Base-by-base conservation (phyloP, 129 eudicot species). In the Tagetes erecta region DNA sequence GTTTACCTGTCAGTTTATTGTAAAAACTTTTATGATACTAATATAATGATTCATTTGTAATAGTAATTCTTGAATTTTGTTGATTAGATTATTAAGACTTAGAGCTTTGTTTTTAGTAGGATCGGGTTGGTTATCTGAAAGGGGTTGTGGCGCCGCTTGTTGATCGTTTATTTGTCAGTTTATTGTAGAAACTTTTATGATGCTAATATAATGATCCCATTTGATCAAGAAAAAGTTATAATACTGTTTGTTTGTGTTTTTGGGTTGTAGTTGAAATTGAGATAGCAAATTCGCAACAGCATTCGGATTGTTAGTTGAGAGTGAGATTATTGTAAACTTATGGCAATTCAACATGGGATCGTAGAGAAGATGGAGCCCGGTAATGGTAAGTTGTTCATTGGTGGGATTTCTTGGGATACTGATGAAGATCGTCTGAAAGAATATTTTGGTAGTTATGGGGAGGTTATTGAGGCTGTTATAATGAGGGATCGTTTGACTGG, bases 391-490 rank as follows among this genome's bases (percentile, higher is more conserved):
- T 83, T 91, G 8, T 91, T 91, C 72, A 80, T 91, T 5, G 97
- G 97, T 82, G 97, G 97, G 82, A 91, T 91, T 72, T 91, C 97
- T 2, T 87, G 97, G 94, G 97, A 91, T 83, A 91, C 97, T 1
- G 91, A 88, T 83, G 97, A 91, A 72, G 91, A 86, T 68, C 88
- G 92, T 20, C 75, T 91, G 49, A 91, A 79, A 69, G 87, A 86
- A 64, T 88, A 91, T 81, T 91, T 91, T 81, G 71, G 89, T 78
- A 44, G 75, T 51, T 88, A 86, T 63, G 97, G 95, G 7, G 92
- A 91, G 56, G 89, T 91, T 55, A 74, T 78, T 62, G 97, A 91
- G 78, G 87, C 92, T 3, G 95, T 86, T 78, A 91, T 91, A 72
- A 91, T 91, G 97, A 84, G 95, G 71, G 95, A 88, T 74, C 95